These are phyloP conservation scores for Macadamia tetraphylla DNA, from an alignment of 164 flowering plant species.

Conservation along the genomic window DNA sequence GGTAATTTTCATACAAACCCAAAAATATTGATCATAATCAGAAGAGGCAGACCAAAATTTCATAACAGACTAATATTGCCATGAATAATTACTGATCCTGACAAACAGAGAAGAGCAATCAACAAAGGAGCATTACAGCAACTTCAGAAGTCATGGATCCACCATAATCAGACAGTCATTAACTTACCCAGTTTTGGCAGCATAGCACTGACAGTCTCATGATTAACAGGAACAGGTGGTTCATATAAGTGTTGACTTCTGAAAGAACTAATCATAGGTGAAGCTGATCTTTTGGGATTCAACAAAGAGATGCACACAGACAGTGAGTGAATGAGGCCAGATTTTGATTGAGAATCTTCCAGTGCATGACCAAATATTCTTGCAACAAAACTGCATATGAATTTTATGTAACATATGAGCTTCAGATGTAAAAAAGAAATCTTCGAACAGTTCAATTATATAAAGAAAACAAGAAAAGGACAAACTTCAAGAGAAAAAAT, in stretches of 20 bases:
- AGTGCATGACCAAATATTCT: slow-evolving; percentile 81
- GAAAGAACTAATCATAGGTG: slow-evolving; percentile 50
- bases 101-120: background rate
- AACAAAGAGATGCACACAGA: slow-evolving; percentile 87
- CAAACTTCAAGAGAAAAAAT: slow-evolving; percentile 1
- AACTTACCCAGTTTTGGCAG: slow-evolving; percentile 84
- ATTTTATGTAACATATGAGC: slow-evolving; percentile 2
- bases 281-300: slow-evolving; percentile 75
- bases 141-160: background rate
- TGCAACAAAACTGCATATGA: slow-evolving; percentile 62
- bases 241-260: slow-evolving; percentile 79
- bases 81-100: background rate
- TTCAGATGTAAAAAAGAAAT: background rate
- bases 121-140: background rate
- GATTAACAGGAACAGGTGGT: slow-evolving; percentile 52
- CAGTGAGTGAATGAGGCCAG: slow-evolving; percentile 82
- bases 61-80: background rate
- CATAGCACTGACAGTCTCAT: slow-evolving; percentile 85
- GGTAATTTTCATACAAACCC: too few relatives aligned
- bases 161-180: background rate
- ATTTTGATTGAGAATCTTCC: slow-evolving; percentile 71
- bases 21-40: too few relatives aligned
- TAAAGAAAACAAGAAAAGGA: too few relatives aligned
- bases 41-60: too few relatives aligned
- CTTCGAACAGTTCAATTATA: background rate